Evolutionary conservation across 140 eudicot species (phyloP).

Genomic region (Erigeron philadelphicus): DNA sequence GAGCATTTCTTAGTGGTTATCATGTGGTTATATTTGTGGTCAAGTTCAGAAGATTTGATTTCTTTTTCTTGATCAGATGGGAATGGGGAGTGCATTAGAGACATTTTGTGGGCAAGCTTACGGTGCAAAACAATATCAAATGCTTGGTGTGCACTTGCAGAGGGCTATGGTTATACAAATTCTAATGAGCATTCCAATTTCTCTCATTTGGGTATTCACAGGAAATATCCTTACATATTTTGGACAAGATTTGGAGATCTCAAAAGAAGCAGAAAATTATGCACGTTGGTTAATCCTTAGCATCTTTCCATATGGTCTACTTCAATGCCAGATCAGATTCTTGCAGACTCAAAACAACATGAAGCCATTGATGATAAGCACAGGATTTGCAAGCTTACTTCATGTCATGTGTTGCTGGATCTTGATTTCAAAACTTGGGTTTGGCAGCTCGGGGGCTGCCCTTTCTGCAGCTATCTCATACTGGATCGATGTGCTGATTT

Average conservation of each 20-base stretch:
- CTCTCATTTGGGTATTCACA: slow-evolving; percentile 36
- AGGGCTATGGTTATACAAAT: slow-evolving; percentile 35
- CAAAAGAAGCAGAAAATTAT: slow-evolving; percentile 36
- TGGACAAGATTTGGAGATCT: slow-evolving; percentile 39
- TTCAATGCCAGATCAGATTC: slow-evolving; percentile 50
- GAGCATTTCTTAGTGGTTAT: no score
- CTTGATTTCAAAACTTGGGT: slow-evolving; percentile 31
- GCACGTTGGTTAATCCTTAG: slow-evolving; percentile 45
- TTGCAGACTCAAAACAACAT: slow-evolving; percentile 42
- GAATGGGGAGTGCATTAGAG: slow-evolving; percentile 52
- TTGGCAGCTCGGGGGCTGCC: slow-evolving; percentile 52
- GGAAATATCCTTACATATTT: slow-evolving; percentile 23
- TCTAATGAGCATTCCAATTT: slow-evolving; percentile 35
- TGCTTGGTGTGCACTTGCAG: slow-evolving; percentile 42
- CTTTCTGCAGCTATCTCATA: slow-evolving; percentile 38
- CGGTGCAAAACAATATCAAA: slow-evolving; percentile 44
- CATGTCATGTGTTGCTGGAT: slow-evolving; percentile 44
- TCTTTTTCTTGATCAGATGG: slow-evolving; percentile 32
- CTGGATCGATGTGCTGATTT: slow-evolving; percentile 37
- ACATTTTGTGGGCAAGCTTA: slow-evolving; percentile 56
- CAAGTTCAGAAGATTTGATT: not conserved
- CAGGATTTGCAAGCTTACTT: slow-evolving; percentile 30
- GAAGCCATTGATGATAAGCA: slow-evolving; percentile 42
- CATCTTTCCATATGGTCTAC: slow-evolving; percentile 44
- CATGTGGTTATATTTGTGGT: not conserved